A percentile compares a stretch with the other conserved stretches of the same genome.
Evolutionary conservation across 2,329 filamentous ascomycete genomes (phyloP).

Genomic region (Apiospora kogelbergensis): DNA sequence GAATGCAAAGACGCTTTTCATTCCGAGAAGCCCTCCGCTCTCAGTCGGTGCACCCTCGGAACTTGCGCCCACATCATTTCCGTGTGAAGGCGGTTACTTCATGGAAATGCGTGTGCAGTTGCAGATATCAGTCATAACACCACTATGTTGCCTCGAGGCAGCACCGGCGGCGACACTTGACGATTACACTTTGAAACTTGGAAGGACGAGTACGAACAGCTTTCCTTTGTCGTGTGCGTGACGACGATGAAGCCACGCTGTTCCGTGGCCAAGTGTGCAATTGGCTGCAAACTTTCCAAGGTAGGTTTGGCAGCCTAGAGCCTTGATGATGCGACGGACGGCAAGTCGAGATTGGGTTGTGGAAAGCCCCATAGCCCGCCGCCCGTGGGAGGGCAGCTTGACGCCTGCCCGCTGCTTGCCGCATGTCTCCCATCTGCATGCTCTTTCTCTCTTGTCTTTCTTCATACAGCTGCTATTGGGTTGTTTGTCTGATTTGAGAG

Average conservation of each 20-base stretch:
- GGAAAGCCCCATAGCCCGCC: background rate
- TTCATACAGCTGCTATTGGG: background rate
- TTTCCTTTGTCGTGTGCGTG: background rate
- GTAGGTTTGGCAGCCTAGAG: slow-evolving; percentile 6
- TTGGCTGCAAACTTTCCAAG: background rate
- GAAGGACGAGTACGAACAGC: background rate
- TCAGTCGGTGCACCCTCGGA: background rate
- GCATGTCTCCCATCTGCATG: background rate
- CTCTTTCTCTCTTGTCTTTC: background rate
- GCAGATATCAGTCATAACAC: background rate
- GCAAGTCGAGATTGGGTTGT: slow-evolving; percentile 7
- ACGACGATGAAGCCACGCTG: slow-evolving; percentile 5
- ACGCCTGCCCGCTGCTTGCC: background rate
- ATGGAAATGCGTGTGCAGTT: background rate
- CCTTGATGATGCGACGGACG: slow-evolving; percentile 6
- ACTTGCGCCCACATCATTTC: background rate
- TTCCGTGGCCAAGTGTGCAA: background rate
- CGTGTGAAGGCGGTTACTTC: background rate
- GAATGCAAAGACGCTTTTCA: background rate
- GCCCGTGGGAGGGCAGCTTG: background rate
- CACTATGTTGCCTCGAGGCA: background rate
- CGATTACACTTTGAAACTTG: background rate
- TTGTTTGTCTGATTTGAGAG: background rate
- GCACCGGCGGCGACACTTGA: background rate
- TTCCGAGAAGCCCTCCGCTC: no score